Base-by-base conservation (phyloP, 73 alveolate species). In the Paraurostyla sp. region DNA sequence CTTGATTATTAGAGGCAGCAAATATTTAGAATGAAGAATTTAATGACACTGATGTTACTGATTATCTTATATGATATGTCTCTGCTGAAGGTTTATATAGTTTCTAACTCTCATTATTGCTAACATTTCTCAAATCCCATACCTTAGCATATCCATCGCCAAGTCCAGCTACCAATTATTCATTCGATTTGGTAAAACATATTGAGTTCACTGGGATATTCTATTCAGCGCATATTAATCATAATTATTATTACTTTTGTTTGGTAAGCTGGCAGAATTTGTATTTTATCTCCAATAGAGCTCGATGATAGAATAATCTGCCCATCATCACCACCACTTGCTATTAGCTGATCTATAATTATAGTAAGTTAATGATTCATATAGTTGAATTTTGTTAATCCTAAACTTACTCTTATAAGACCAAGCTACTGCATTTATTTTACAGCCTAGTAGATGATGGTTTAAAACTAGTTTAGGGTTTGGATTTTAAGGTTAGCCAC, bases 81-180 rank as follows among this genome's bases (percentile, higher is more conserved):
- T n/a, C n/a, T n/a, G n/a, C n/a, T n/a, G n/a, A n/a, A n/a, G n/a
- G n/a, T n/a, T n/a, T n/a, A n/a, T n/a, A n/a, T n/a, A n/a, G n/a
- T n/a, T n/a, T n/a, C n/a, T n/a, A n/a, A n/a, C n/a, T n/a, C n/a
- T n/a, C n/a, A n/a, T n/a, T n/a, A n/a, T n/a, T n/a, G n/a, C n/a
- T n/a, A n/a, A n/a, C n/a, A n/a, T 85, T 84, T 73, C 89, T 94
- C 58, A 97, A 83, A 91, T 97, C 98, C 96, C 96, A 95, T 30
- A 97, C 38, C 76, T 93, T 95, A 38, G 95, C 93, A 50, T 85
- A 65, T n/a, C 99, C 99, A 85, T 97, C 97, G 0, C 93, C 96
- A 1, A 95, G 68, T 18, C 96, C 98, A 57, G 96, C 85, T 32
- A 97, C 98, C 20, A 97, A 81, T 22, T 71, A 60, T 38, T 90